Conservation (phyloP, 1,284 basidiomycete species). For the Irpex sp. region DNA sequence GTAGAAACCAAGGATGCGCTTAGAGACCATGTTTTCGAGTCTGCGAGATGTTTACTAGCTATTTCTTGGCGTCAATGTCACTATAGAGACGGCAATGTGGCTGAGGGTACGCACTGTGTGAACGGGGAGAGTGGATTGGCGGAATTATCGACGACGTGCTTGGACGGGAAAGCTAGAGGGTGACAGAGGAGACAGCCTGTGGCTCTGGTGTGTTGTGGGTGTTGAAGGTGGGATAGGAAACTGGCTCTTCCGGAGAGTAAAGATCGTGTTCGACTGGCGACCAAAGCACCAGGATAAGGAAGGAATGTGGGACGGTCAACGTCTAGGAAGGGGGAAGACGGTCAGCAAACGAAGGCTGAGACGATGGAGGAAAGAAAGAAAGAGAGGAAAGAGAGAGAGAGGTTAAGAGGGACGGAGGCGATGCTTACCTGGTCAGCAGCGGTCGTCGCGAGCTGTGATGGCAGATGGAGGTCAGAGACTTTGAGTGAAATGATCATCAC, state of each 20-base stretch:
- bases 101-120: conserved; percentile 1
- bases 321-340: conserved; percentile 35
- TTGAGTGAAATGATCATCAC: conserved; percentile 11
- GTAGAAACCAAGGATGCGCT: conserved; percentile 66
- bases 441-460: not conserved
- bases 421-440: conserved; percentile 10
- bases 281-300: conserved; percentile 29
- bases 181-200: conserved; percentile 21
- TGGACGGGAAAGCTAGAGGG: conserved; percentile 7
- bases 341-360: conserved; percentile 21
- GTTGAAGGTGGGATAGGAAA: conserved; percentile 10
- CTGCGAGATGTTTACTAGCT: conserved; percentile 23
- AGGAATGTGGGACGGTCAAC: conserved; percentile 49
- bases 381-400: conserved; percentile 19
- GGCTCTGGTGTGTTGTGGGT: conserved; percentile 13
- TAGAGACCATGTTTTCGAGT: conserved; percentile 58
- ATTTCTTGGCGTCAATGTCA: conserved; percentile 2
- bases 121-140: not conserved
- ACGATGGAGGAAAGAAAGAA: conserved; percentile 27
- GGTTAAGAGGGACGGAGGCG: not conserved
- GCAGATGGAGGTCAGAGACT: conserved; percentile 17
- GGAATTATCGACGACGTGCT: conserved; percentile 7
- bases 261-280: conserved; percentile 27
- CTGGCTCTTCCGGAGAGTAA: conserved; percentile 34
- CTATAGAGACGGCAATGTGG: conserved; percentile 2